Percentiles rank a stretch among this genome's conserved stretches.
Evolutionary conservation across 2,329 filamentous ascomycete genomes (phyloP).

Genomic region (Cladosporium cucumerinum): DNA sequence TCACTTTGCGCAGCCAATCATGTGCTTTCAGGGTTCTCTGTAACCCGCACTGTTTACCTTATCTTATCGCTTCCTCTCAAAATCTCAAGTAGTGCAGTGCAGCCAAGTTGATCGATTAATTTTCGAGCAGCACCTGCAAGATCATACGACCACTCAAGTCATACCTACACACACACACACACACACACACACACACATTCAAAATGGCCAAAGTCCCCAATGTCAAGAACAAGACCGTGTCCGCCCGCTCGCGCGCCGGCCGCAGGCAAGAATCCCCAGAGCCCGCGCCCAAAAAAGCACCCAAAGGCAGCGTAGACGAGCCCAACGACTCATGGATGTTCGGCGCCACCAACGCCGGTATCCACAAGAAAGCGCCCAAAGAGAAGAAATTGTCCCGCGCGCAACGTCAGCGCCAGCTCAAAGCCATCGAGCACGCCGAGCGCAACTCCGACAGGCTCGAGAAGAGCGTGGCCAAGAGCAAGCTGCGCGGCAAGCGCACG

Average conservation of each 20-base stretch:
- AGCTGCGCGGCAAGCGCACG: conserved; percentile 47
- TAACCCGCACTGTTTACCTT: not conserved
- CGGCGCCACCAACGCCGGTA: conserved; percentile 65
- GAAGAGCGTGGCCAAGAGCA: conserved; percentile 54
- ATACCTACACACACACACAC: no score
- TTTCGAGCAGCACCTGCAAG: not conserved
- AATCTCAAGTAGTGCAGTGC: not conserved
- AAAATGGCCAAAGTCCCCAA: conserved; percentile 47
- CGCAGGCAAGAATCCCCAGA: conserved; percentile 68
- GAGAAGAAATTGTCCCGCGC: conserved; percentile 51
- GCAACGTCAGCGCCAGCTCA: conserved; percentile 53
- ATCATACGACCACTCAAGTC: no score
- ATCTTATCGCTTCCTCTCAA: not conserved
- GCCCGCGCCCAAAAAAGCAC: conserved; percentile 34
- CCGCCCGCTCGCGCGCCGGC: conserved; percentile 70
- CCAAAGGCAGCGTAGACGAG: conserved; percentile 47
- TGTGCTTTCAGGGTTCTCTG: not conserved
- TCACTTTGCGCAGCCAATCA: conserved; percentile 1
- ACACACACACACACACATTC: not conserved
- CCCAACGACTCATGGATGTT: conserved; percentile 62
- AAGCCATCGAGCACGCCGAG: conserved; percentile 55
- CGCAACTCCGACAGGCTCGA: conserved; percentile 53
- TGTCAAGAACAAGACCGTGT: conserved; percentile 52
- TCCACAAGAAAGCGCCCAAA: conserved; percentile 62
- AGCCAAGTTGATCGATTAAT: not conserved